A percentile compares a stretch with the other conserved stretches of the same genome.
These are phyloP conservation scores for Auricularia sp. DNA, from an alignment of 768 basidiomycete species.

Conservation along the genomic window DNA sequence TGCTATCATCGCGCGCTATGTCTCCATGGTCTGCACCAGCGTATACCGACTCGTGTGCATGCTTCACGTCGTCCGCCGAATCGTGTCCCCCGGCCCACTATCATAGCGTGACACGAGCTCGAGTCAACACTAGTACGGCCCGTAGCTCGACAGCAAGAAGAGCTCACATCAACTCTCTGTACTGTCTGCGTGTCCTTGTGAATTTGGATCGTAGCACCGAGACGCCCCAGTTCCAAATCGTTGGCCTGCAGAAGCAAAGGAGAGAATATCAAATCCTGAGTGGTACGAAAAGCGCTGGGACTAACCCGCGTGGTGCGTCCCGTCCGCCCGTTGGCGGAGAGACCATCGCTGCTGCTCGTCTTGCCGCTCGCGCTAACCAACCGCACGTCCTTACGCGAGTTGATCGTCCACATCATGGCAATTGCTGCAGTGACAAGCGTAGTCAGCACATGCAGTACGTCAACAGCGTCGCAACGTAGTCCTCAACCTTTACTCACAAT, in stretches of 20 bases:
- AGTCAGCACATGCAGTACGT: neutral
- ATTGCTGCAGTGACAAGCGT: neutral
- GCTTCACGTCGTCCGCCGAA: neutral
- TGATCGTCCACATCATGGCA: neutral
- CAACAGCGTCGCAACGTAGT: neutral
- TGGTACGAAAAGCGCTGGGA: neutral
- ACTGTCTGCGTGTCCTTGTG: neutral
- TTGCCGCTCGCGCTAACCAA: slow-evolving; percentile 1
- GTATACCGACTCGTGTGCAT: neutral
- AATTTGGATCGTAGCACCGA: neutral
- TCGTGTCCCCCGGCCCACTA: neutral
- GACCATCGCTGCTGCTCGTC: neutral
- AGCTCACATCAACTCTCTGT: neutral
- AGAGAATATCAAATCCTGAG: neutral
- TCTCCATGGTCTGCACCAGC: neutral
- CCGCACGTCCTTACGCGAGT: neutral
- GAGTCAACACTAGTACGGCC: neutral
- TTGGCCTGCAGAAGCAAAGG: neutral
- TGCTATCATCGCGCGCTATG: too few species aligned
- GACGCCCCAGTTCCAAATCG: neutral
- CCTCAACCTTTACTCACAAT: neutral
- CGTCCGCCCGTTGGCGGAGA: neutral
- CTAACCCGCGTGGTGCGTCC: neutral
- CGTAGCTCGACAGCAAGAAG: neutral
- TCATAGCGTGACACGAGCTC: neutral